Percentiles rank a stretch among this genome's conserved stretches.
These are phyloP conservation scores for Avena atlantica DNA, from an alignment of 176 grass and related monocot genomes.

Conservation along the genomic window DNA sequence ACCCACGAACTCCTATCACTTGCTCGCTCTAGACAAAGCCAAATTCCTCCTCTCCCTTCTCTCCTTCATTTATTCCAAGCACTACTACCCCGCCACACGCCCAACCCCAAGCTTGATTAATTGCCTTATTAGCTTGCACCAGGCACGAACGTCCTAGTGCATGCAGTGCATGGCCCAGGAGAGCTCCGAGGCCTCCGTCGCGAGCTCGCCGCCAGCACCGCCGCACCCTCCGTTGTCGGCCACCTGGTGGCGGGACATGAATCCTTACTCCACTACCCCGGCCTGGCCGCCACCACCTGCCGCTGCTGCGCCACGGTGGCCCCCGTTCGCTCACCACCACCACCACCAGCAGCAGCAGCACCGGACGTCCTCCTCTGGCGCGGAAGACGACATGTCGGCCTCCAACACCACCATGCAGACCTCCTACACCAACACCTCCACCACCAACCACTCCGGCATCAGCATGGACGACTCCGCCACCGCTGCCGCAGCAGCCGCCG, in stretches of 20 bases:
- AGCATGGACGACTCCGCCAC: constrained; percentile 68
- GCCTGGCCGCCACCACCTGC: constrained; percentile 34
- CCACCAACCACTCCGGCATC: constrained; percentile 65
- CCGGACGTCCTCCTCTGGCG: constrained; percentile 34
- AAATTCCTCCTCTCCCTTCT: constrained; percentile 20
- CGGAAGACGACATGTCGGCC: constrained; percentile 52
- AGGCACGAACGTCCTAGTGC: constrained; percentile 6
- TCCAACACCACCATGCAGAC: constrained; percentile 55
- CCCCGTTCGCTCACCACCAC: constrained; percentile 21
- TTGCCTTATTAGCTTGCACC: background rate
- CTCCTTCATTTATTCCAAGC: background rate
- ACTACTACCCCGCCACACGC: background rate
- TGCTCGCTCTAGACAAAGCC: constrained; percentile 19
- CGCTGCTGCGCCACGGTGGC: constrained; percentile 46
- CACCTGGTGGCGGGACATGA: constrained; percentile 71
- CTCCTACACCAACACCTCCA: constrained; percentile 61
- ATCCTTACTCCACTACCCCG: constrained; percentile 34
- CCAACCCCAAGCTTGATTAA: background rate
- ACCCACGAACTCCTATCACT: constrained; percentile 37
- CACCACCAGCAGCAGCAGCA: background rate
- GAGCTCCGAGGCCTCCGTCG: constrained; percentile 74
- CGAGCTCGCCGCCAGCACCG: constrained; percentile 60
- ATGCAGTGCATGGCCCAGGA: constrained; percentile 78
- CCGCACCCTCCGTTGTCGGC: constrained; percentile 31
- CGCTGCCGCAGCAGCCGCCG: constrained; percentile 34